A percentile compares a stretch with the other conserved stretches of the same genome.
Conservation (phyloP, 352 stramenopile genomes). For the Pythium myriotylum region DNA sequence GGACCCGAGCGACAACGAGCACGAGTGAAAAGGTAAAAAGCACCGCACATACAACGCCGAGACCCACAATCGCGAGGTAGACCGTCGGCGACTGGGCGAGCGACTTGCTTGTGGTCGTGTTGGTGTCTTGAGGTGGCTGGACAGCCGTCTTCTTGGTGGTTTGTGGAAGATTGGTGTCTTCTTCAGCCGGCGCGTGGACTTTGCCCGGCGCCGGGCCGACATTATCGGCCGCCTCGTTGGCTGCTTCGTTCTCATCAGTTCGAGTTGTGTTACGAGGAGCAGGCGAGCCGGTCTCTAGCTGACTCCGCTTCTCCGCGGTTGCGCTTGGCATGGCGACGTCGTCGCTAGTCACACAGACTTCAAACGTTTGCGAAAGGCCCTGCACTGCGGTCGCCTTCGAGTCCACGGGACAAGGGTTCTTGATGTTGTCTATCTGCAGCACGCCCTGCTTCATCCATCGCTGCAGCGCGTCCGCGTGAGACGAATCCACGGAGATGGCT, state of each 20-base stretch:
- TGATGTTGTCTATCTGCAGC: slow-evolving; percentile 39
- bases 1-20: slow-evolving; percentile 2
- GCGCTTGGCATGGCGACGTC: not conserved
- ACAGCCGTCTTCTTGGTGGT: too few species aligned
- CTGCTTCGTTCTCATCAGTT: not conserved
- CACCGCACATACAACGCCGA: slow-evolving; percentile 7
- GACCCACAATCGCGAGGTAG: slow-evolving; percentile 17
- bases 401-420: slow-evolving; percentile 8
- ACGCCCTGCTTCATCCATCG: slow-evolving; percentile 37
- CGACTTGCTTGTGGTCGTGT: not conserved
- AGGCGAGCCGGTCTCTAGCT: not conserved
- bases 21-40: slow-evolving; percentile 9
- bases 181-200: slow-evolving; percentile 11
- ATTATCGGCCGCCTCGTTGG: slow-evolving; percentile 1
- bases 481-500: slow-evolving; percentile 34
- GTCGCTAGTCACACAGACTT: slow-evolving; percentile 25
- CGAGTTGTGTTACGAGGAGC: too few species aligned
- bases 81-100: not conserved
- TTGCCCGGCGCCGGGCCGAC: not conserved
- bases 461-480: slow-evolving; percentile 30
- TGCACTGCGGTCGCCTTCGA: slow-evolving; percentile 14
- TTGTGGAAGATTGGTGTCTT: not conserved
- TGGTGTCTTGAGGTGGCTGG: slow-evolving; percentile 7
- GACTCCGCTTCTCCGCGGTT: not conserved
- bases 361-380: slow-evolving; percentile 32